phyloP scores from a whole-genome alignment of 805 yeast genomes.

The Kodamaea laetipori region DNA sequence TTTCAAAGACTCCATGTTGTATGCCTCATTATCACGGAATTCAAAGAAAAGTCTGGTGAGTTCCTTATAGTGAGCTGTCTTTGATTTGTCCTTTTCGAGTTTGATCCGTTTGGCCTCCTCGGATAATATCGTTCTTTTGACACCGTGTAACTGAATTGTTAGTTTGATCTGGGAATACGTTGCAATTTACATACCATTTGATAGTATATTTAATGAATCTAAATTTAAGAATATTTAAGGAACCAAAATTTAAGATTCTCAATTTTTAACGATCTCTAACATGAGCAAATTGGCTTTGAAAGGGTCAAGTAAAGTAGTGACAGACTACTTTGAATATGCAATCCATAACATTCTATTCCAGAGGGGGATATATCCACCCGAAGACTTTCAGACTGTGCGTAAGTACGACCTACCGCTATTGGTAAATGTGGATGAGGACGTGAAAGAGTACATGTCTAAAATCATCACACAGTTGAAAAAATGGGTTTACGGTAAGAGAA shows the following conservation, averaged over 20 bases:
- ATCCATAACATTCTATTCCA: slow-evolving; percentile 83
- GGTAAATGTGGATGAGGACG: slow-evolving; percentile 73
- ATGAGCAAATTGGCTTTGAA: slow-evolving; percentile 54
- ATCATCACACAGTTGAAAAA: slow-evolving; percentile 63
- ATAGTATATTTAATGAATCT: neutral
- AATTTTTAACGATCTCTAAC: no score
- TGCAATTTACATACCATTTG: neutral
- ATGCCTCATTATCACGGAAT: slow-evolving; percentile 19
- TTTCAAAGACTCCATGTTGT: slow-evolving; percentile 41
- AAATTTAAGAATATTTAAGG: neutral
- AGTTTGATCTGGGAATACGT: neutral
- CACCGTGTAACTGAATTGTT: slow-evolving; percentile 56
- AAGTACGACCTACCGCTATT: slow-evolving; percentile 80
- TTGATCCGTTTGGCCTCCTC: slow-evolving; percentile 57
- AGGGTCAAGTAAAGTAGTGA: slow-evolving; percentile 77
- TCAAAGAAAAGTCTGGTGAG: slow-evolving; percentile 49
- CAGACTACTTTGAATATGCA: slow-evolving; percentile 83
- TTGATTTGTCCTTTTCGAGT: slow-evolving; percentile 57
- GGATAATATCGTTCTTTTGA: slow-evolving; percentile 59
- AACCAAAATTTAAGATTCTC: neutral
- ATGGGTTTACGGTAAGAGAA: slow-evolving; percentile 73
- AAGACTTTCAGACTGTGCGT: slow-evolving; percentile 74
- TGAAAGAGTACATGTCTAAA: slow-evolving; percentile 63
- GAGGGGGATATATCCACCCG: slow-evolving; percentile 86
- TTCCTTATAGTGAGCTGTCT: slow-evolving; percentile 56